Base-by-base conservation (phyloP, 371 early-diverging fungal genomes). In the Rozella allomycis region DNA sequence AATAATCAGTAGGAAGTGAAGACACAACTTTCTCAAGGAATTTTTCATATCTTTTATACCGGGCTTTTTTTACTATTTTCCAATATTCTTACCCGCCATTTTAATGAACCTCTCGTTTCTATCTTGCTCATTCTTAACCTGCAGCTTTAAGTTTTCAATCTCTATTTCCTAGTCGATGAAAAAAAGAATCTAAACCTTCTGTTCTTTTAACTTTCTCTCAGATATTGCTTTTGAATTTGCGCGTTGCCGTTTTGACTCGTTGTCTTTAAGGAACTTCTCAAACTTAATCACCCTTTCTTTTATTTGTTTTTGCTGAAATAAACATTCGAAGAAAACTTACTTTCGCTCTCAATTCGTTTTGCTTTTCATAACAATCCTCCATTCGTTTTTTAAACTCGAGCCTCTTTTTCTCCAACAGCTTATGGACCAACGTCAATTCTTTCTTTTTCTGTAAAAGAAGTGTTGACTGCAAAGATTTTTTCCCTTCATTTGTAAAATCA, bases 251-350 rank as follows among this genome's bases (percentile, higher is more conserved):
- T 66, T 66, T 4, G 67, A 63, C 31, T 66, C 67, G 35, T 66
- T 66, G 33, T 66, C 67, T 27, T 57, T 58, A 32, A 66, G 31
- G 33, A 63, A 63, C 38, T 59, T 60, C 35, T 66, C 67, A 41
- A 66, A 63, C 44, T 63, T 66, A 10, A 47, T 41, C 6, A 66
- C 67, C 3, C 61, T 41, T 13, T 66, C 67, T 11, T 55, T 34
- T 18, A 66, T 52, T 47, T 60, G 60, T 30, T 54, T 54, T 55
- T 66, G 63, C 64, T 65, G 9, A 10, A 35, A 21, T 23, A 4
- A 31, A 4, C 13, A 4, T 3, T 25, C 31, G 3, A 17, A 10
- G 14, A 17, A 4, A 21, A 19, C 13, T 16, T 34, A 55, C 62
- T 49, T 58, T 65, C 7, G 55, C 47, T 13, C 44, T 13, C 1